phyloP scores from a whole-genome alignment of 805 yeast species.

The Torulaspora quercuum region DNA sequence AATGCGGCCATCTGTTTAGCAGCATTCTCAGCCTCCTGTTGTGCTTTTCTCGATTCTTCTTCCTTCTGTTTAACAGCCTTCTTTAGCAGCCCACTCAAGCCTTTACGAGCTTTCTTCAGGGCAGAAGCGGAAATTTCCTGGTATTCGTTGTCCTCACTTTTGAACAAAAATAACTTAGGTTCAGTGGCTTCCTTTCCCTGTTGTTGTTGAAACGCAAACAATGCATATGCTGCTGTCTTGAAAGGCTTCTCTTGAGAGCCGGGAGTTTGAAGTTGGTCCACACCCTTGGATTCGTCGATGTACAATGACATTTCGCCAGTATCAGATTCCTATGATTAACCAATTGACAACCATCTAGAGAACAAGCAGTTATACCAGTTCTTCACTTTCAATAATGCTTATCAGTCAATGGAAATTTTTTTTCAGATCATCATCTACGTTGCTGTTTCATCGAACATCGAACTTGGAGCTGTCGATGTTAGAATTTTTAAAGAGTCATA shows the following conservation, averaged over 20 bases:
- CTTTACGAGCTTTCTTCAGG: constrained; percentile 92
- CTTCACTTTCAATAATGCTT: too few species aligned
- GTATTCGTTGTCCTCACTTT: constrained; percentile 44
- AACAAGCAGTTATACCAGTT: too few species aligned
- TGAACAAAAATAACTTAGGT: constrained; percentile 53
- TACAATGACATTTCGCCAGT: constrained; percentile 44
- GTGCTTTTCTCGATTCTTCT: constrained; percentile 49
- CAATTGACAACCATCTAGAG: constrained; percentile 2
- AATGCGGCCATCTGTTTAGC: constrained; percentile 74
- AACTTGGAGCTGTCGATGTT: too few species aligned
- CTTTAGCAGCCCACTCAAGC: constrained; percentile 86
- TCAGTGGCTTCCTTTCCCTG: constrained; percentile 40
- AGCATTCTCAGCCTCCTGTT: constrained; percentile 65
- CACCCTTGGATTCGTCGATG: constrained; percentile 72
- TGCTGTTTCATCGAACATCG: too few species aligned
- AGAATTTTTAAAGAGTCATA: too few species aligned
- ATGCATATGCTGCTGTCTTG: constrained; percentile 80
- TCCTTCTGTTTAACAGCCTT: constrained; percentile 50
- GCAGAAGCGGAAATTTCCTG: constrained; percentile 85
- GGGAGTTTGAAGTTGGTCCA: constrained; percentile 51
- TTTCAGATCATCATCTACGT: constrained; percentile 6
- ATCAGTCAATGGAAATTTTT: too few species aligned
- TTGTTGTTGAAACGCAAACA: constrained; percentile 39
- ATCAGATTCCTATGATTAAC: too few species aligned
- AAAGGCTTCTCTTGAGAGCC: constrained; percentile 73